Percentiles rank a stretch among this genome's conserved stretches.
phyloP scores from a whole-genome alignment of 1,139 yeast species.

The Debaryomyces fabryi region DNA sequence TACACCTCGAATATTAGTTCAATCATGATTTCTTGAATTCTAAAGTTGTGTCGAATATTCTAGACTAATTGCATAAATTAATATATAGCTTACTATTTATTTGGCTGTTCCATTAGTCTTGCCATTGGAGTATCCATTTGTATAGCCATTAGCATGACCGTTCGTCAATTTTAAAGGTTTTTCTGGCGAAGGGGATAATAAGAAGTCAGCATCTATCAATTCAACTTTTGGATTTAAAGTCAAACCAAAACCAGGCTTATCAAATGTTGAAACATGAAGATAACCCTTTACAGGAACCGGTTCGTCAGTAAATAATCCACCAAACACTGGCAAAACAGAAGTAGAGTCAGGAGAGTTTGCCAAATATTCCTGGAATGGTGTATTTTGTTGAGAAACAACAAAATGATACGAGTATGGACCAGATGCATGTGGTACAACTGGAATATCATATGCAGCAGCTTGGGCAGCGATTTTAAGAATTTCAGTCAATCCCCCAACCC shows the following conservation, averaged over 20 bases:
- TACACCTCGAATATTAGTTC: too few species aligned
- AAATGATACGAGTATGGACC: constrained; percentile 55
- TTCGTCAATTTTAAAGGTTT: constrained; percentile 25
- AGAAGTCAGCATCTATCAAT: constrained; percentile 40
- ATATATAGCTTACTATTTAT: not conserved
- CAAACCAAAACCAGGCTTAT: constrained; percentile 53
- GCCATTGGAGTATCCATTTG: not conserved
- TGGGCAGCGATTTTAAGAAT: constrained; percentile 47
- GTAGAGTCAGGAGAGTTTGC: constrained; percentile 52
- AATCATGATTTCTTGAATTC: too few species aligned
- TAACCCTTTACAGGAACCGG: constrained; percentile 49
- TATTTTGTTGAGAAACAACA: constrained; percentile 49
- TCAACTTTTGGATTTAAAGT: constrained; percentile 44
- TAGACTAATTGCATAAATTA: not conserved
- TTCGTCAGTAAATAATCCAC: constrained; percentile 46
- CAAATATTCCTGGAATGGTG: constrained; percentile 54
- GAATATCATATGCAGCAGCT: constrained; percentile 54
- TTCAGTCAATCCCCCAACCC: constrained; percentile 56
- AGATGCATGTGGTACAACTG: constrained; percentile 54
- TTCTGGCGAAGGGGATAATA: constrained; percentile 43
- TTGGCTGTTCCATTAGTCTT: not conserved
- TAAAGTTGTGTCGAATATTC: not conserved
- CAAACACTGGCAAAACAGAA: constrained; percentile 49
- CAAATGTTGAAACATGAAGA: constrained; percentile 37
- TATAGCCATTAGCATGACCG: not conserved